Base-by-base conservation (phyloP, 371 early-diverging fungal species). In the Haplosporangium sp. region DNA sequence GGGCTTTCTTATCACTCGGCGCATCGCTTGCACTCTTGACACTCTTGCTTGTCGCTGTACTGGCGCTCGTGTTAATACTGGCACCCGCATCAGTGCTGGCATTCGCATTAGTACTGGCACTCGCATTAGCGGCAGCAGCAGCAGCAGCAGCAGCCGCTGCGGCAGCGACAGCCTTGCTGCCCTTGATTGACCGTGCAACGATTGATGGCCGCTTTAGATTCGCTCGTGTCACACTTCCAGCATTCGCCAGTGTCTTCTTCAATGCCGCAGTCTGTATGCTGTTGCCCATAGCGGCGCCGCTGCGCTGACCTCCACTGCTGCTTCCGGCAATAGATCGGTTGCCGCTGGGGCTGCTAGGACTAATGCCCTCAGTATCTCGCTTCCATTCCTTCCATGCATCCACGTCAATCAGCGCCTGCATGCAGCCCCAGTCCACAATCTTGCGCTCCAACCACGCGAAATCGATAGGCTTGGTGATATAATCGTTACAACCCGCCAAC, bases 381-480 rank as follows among this genome's bases (percentile, higher is more conserved):
- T 88, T 88, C 94, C 94, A 92, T 56, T 85, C 88, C 53, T 88
- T 83, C 92, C 93, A 94, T 14, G 92, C 91, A 55, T 93, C 92
- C 70, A 93, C 90, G 81, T 95, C 95, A 61, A 96, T 95, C 53
- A 96, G 77, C 0, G 95, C 94, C 74, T 96, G 96, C 93, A 96
- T 96, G 60, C 93, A 92, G 7, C 95, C 96, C 96, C 96, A 96
- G 74, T 96, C 96, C 56, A 91, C 86, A 59, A 95, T 93, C 83
- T 95, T 95, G 67, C 90, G 87, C 69, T 92, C 92, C 9, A 96
- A 77, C 96, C 96, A 96, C 40, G 87, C 86, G 18, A 94, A 79
- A 63, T 90, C 91, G 14, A 95, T 91, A 0, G 96, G 96, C 68
- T 96, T 95, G 16, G 92, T 94, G 65, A 96, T 71, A 69, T 93